Evolutionary conservation across 768 basidiomycete species (phyloP).

Genomic region (Amanita brunnescens): DNA sequence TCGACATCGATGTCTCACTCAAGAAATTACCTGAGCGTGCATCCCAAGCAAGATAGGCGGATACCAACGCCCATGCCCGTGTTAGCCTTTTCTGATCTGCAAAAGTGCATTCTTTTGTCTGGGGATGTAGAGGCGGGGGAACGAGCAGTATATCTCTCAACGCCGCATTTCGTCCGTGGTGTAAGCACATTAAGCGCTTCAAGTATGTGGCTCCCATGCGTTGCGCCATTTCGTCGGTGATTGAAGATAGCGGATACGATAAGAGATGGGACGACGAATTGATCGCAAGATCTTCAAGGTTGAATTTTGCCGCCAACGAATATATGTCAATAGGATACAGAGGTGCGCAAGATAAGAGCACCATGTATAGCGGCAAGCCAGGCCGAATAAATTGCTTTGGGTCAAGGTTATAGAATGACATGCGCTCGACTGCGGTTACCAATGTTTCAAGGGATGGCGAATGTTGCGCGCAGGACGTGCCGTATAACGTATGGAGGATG

Average conservation of each 20-base stretch:
- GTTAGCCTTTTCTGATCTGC: slow-evolving; percentile 24
- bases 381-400: slow-evolving; percentile 19
- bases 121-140: slow-evolving; percentile 23
- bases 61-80: slow-evolving; percentile 30
- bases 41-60: slow-evolving; percentile 30
- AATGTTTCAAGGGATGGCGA: slow-evolving; percentile 42
- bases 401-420: slow-evolving; percentile 18
- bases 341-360: slow-evolving; percentile 26
- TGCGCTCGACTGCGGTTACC: slow-evolving; percentile 31
- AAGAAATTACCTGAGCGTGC: slow-evolving; percentile 23
- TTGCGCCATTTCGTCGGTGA: slow-evolving; percentile 29
- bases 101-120: slow-evolving; percentile 21
- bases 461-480: slow-evolving; percentile 41
- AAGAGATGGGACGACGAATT: slow-evolving; percentile 30
- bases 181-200: slow-evolving; percentile 30
- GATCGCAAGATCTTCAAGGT: slow-evolving; percentile 30
- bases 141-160: slow-evolving; percentile 24
- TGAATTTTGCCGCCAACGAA: slow-evolving; percentile 26
- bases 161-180: slow-evolving; percentile 24
- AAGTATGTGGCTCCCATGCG: slow-evolving; percentile 34
- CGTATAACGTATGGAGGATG: slow-evolving; percentile 46
- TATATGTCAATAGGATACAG: slow-evolving; percentile 31
- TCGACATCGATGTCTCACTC: too few species aligned
- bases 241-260: slow-evolving; percentile 20
- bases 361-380: slow-evolving; percentile 20